Base-by-base conservation (phyloP, 495 filamentous ascomycete species). In the Oleoguttula mirabilis region DNA sequence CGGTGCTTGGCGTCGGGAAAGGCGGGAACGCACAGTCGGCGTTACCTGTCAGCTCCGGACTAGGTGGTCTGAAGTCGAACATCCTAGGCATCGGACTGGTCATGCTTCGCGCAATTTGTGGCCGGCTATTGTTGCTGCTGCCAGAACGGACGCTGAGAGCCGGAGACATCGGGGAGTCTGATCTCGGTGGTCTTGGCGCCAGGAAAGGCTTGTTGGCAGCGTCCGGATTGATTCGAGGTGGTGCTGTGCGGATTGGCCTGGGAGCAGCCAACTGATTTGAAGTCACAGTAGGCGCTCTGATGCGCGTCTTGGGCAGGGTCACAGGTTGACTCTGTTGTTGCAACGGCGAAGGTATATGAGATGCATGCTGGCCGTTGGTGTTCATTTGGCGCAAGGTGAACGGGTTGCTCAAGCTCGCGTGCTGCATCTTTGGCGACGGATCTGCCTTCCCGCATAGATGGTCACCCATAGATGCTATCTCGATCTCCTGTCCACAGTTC, bases 391-490 rank as follows among this genome's bases (percentile, higher is more conserved):
- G 42, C 12, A 46, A 19, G 2, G 39, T 51, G 38, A 47, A 51
- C 2, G 43, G 30, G 14, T 46, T 47, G 43, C 22, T 42, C 22
- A 35, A 16, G 21, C 23, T 45, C 8, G 48, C 30, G 3, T 24
- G 43, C 22, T 32, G 23, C 6, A 37, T 6, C 22, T 33, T 25
- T 21, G 46, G 27, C 12, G 32, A 34, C 3, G 41, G 21, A 4
- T 43, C 41, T 12, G 53, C 49, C 32, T 47, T 52, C 25, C 64
- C 59, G 61, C 84, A 93, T 43, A 81, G 60, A 71, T 98, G 90
- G 51, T 98, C 88, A 31, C 86, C 90, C 84, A 98, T 84, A 54
- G 76, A 63, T 7, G 82, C 79, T 51, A 98, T 95, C 56, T 88
- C 83, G 46, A 96, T 85, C 58, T 90, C 75, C 24, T 66, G 63